phyloP scores from a whole-genome alignment of 2,329 filamentous ascomycete species.

The Trichoderma sp. region DNA sequence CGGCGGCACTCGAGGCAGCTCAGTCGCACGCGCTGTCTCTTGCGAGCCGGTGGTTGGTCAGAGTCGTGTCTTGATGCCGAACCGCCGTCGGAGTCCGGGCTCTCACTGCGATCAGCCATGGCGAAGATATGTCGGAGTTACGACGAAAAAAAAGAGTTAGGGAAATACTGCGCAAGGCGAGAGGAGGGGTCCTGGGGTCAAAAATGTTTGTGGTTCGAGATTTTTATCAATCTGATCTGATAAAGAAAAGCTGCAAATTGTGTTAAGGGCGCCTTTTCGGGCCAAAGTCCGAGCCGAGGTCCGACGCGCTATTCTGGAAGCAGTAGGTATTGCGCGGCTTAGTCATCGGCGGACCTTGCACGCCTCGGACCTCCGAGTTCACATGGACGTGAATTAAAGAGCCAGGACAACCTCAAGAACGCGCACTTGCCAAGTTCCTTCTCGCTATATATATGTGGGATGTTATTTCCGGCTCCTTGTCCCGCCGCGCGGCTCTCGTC shows the following conservation, averaged over 20 bases:
- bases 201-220: slow-evolving; percentile 17
- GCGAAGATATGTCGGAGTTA: slow-evolving; percentile 34
- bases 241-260: slow-evolving; percentile 27
- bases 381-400: neutral
- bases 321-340: neutral
- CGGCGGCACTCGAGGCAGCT: slow-evolving; percentile 60
- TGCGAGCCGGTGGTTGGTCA: slow-evolving; percentile 44
- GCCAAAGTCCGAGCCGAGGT: slow-evolving; percentile 12
- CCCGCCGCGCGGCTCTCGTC: neutral
- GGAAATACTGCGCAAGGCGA: slow-evolving; percentile 16
- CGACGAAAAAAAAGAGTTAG: slow-evolving; percentile 26
- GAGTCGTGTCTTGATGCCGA: slow-evolving; percentile 28
- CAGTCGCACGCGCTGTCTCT: slow-evolving; percentile 57
- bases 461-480: neutral
- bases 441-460: neutral
- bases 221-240: slow-evolving; percentile 44
- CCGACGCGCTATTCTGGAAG: slow-evolving; percentile 1
- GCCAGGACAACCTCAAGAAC: neutral
- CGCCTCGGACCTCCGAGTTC: slow-evolving; percentile 15
- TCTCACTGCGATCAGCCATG: slow-evolving; percentile 36
- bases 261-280: neutral
- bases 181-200: slow-evolving; percentile 27
- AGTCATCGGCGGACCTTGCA: neutral
- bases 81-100: slow-evolving; percentile 37
- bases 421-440: neutral